phyloP scores from a whole-genome alignment of 495 filamentous ascomycete genomes.

The Durotheca rogersii region DNA sequence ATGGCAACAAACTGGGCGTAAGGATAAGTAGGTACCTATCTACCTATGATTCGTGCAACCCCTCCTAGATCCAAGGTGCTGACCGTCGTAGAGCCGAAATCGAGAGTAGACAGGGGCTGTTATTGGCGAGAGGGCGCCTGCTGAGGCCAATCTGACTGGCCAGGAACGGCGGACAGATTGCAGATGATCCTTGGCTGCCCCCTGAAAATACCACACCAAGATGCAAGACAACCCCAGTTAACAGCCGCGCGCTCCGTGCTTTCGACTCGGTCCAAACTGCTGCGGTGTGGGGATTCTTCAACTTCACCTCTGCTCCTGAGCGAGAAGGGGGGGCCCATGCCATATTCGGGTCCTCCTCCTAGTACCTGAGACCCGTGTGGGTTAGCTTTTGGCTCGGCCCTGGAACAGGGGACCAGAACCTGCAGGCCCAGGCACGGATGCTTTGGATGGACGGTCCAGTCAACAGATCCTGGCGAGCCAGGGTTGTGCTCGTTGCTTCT shows the following conservation, averaged over 20 bases:
- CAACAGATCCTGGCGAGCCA: conserved; percentile 17
- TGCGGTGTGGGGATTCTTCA: conserved; percentile 20
- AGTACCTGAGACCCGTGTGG: conserved; percentile 10
- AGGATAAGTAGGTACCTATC: conserved; percentile 1
- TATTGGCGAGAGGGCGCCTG: conserved; percentile 13
- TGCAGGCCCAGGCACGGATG: conserved; percentile 18
- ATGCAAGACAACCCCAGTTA: conserved; percentile 26
- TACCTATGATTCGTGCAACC: conserved; percentile 5
- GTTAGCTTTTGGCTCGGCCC: conserved; percentile 14
- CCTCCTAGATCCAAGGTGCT: background rate
- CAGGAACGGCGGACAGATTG: conserved; percentile 23
- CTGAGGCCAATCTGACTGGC: conserved; percentile 19
- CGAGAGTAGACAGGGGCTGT: conserved; percentile 8
- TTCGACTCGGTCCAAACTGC: conserved; percentile 21
- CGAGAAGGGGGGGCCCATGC: too few species aligned
- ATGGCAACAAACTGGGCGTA: conserved; percentile 5
- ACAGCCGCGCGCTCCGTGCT: conserved; percentile 33
- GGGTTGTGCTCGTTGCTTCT: conserved; percentile 20
- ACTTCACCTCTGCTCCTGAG: conserved; percentile 22
- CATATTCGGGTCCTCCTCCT: conserved; percentile 25
- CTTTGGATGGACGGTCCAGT: conserved; percentile 27
- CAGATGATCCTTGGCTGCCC: conserved; percentile 22
- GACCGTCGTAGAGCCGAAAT: conserved; percentile 13
- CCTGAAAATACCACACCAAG: conserved; percentile 30
- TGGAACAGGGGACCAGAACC: conserved; percentile 30